Base-by-base conservation (phyloP, 1,284 basidiomycete genomes). In the Entoloma clypeatum region DNA sequence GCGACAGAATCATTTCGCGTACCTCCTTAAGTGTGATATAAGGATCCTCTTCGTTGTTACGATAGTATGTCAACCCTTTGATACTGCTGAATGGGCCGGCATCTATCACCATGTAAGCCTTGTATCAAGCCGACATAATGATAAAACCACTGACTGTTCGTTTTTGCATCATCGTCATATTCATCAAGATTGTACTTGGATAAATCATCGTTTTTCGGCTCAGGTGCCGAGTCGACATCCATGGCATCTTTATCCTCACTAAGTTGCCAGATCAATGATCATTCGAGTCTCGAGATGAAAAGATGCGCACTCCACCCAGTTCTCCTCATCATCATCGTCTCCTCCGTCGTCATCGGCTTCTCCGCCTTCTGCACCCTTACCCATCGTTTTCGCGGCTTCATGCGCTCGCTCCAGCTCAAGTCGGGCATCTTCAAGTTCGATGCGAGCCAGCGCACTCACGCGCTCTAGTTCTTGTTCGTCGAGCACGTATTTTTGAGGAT, bases 21-120 rank as follows among this genome's bases (percentile, higher is more conserved):
- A 89, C 91, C 59, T 94, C 90, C 73, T 96, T 93, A 22, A 99
- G 67, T 0, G 95, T 99, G 54, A 99, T 89, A 61, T 95, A 99
- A 1, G 96, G 96, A 65, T 99, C 96, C 32, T 98, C 92, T 43
- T 90, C 78, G 59, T 95, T 93, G 57, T 90, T 81, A 38, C 83
- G 81, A 64, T 97, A 94, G 61, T 89, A 96, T 26, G 87, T 86
- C 39, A 99, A 68, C 4, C 95, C 94, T 60, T 96, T 96, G 65
- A 99, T 92, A 59, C 92, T 96, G 63, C 86, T 92, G 67, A 99
- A 98, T 7, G 91, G 88, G 11, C 94, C 94, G 60, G 79, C 72
- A 24, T 77, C 88, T 90, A 48, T 11, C 49, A 35, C 46, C 38
- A 10, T 19, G 25, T 26, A 7, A 30, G 33, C 33, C 38, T 43